These are phyloP conservation scores for Martiniozyma abietophila DNA, from an alignment of 805 yeast species.

Conservation along the genomic window DNA sequence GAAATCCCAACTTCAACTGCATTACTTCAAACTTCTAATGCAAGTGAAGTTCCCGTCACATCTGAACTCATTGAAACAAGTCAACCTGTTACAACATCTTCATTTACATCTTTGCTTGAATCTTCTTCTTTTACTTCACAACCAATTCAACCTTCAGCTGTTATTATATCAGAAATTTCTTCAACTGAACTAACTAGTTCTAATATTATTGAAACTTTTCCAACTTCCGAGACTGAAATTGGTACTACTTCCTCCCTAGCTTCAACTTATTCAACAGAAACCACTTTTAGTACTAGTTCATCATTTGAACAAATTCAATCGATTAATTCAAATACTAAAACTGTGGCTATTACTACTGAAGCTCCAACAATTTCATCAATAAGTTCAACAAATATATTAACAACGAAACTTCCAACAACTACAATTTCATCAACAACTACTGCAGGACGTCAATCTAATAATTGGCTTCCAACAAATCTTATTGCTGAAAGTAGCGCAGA, in stretches of 20 bases:
- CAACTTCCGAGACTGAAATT: background rate
- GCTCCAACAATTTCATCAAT: conserved; percentile 4
- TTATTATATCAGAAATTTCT: background rate
- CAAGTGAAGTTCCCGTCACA: too few species aligned
- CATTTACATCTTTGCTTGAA: background rate
- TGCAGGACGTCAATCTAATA: conserved; percentile 5
- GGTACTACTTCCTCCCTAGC: too few species aligned
- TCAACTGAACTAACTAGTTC: background rate
- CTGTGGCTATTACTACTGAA: conserved; percentile 1
- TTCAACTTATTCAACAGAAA: background rate
- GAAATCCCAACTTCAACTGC: background rate
- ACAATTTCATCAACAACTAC: conserved; percentile 3
- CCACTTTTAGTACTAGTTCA: background rate
- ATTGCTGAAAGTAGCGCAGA: conserved; percentile 9
- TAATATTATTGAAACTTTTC: background rate
- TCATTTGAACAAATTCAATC: background rate
- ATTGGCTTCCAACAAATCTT: conserved; percentile 14
- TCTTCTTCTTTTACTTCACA: background rate
- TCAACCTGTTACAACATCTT: background rate
- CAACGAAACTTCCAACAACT: background rate
- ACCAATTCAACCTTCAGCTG: background rate
- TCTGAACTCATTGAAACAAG: too few species aligned
- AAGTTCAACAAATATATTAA: background rate
- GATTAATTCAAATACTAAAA: background rate
- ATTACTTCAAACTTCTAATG: too few species aligned